Conservation (phyloP, 768 basidiomycete genomes). For the Leccinellum luteum region DNA sequence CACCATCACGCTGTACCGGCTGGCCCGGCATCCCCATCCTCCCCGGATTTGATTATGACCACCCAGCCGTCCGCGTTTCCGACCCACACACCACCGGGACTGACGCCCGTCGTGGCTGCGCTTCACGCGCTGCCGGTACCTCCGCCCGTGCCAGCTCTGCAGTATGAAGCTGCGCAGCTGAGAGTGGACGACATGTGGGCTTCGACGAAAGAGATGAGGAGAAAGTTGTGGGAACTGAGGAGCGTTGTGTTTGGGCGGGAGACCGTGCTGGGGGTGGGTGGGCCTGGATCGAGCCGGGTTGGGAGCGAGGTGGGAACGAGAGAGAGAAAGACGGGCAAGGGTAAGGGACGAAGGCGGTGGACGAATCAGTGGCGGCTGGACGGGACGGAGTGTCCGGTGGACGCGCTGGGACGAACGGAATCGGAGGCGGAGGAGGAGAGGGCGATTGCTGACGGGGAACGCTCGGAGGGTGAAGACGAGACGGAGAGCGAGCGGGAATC, state of each 20-base stretch:
- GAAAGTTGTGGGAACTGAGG: conserved; percentile 61
- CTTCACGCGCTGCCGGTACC: conserved; percentile 34
- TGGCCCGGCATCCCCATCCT: background rate
- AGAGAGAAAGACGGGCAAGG: conserved; percentile 37
- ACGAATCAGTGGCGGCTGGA: conserved; percentile 63
- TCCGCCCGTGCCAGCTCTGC: conserved; percentile 41
- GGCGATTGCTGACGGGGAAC: conserved; percentile 31
- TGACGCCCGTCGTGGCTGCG: conserved; percentile 28
- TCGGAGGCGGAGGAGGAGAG: conserved; percentile 75
- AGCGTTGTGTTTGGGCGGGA: conserved; percentile 68
- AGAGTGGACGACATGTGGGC: conserved; percentile 65
- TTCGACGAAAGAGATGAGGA: conserved; percentile 55
- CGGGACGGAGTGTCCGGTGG: conserved; percentile 59
- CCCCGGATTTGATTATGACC: background rate
- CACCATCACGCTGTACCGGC: conserved; percentile 7
- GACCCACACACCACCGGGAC: background rate
- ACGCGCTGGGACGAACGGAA: conserved; percentile 67
- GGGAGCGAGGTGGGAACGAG: conserved; percentile 42
- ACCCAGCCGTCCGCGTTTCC: conserved; percentile 4
- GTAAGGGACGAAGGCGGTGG: conserved; percentile 46
- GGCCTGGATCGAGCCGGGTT: conserved; percentile 44
- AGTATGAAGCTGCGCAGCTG: conserved; percentile 73
- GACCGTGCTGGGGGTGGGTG: conserved; percentile 39
- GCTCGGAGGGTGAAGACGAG: conserved; percentile 27
- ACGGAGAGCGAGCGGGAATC: conserved; percentile 31